Evolutionary conservation across 2,329 filamentous ascomycete genomes (phyloP).

Genomic region (Colletotrichum truncatum): DNA sequence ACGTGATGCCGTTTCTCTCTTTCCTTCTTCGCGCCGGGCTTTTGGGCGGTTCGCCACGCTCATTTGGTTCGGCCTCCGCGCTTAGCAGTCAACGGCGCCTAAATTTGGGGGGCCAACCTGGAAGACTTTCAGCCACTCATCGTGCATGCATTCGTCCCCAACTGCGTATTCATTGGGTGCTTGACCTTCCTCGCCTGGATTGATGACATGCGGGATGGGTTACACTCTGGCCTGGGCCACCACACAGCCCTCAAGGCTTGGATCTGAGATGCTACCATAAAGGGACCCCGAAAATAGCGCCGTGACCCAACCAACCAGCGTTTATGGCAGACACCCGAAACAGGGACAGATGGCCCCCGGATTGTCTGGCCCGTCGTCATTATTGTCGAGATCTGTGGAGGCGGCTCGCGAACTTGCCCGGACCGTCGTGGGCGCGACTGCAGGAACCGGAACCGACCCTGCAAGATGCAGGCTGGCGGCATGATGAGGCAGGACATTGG

Average conservation of each 20-base stretch:
- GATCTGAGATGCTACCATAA: slow-evolving; percentile 21
- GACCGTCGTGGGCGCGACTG: slow-evolving; percentile 25
- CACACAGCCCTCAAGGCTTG: slow-evolving; percentile 18
- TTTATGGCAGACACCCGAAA: slow-evolving; percentile 23
- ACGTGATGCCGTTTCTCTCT: slow-evolving; percentile 14
- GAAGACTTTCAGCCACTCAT: slow-evolving; percentile 25
- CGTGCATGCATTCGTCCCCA: slow-evolving; percentile 7
- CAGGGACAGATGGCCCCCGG: slow-evolving; percentile 5
- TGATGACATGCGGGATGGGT: slow-evolving; percentile 23
- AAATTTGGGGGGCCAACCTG: slow-evolving; percentile 13
- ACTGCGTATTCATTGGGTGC: slow-evolving; percentile 15
- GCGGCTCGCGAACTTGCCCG: slow-evolving; percentile 23
- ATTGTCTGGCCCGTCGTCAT: slow-evolving; percentile 22
- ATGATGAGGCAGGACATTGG: slow-evolving; percentile 30
- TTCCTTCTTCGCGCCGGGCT: slow-evolving; percentile 1
- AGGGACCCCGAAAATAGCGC: slow-evolving; percentile 25
- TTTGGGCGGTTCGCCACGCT: slow-evolving; percentile 13
- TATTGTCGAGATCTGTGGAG: not conserved
- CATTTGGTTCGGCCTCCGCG: slow-evolving; percentile 16
- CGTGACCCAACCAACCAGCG: slow-evolving; percentile 23
- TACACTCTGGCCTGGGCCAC: slow-evolving; percentile 18
- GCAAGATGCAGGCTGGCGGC: slow-evolving; percentile 22
- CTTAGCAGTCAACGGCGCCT: slow-evolving; percentile 23
- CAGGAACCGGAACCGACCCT: slow-evolving; percentile 28
- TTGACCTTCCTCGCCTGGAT: not conserved